These are phyloP conservation scores for Stephanocyclus meneghinianus DNA, from an alignment of 352 stramenopile genomes.

Conservation along the genomic window DNA sequence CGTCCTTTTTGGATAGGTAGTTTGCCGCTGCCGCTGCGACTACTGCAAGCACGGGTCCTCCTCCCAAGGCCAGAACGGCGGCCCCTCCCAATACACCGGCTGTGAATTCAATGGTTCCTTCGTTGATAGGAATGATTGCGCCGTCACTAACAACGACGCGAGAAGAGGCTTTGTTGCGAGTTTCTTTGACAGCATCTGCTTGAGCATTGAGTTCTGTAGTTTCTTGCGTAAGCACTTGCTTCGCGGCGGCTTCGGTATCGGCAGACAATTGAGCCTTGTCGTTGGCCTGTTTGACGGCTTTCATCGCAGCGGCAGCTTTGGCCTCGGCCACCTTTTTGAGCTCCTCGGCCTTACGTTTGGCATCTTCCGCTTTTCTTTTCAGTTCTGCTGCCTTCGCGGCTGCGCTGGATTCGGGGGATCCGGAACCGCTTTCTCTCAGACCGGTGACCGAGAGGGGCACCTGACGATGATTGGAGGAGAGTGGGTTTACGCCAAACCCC, in stretches of 20 bases:
- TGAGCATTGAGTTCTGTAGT: slow-evolving; percentile 6
- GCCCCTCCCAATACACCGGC: slow-evolving; percentile 61
- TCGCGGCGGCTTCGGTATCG: not conserved
- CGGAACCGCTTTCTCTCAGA: slow-evolving; percentile 9
- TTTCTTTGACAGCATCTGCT: slow-evolving; percentile 15
- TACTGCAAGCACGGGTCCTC: slow-evolving; percentile 61
- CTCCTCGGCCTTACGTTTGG: slow-evolving; percentile 43
- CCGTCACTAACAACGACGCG: not conserved
- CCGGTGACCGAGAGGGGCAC: not conserved
- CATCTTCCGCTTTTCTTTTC: slow-evolving; percentile 37
- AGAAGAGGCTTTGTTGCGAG: slow-evolving; percentile 17
- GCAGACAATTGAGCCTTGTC: not conserved
- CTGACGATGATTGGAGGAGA: not conserved
- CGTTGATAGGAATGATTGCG: slow-evolving; percentile 67
- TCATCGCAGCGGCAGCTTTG: slow-evolving; percentile 38
- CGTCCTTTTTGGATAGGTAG: slow-evolving; percentile 47
- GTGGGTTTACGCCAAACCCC: slow-evolving; percentile 16
- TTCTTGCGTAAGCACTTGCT: slow-evolving; percentile 7
- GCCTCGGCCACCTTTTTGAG: slow-evolving; percentile 38
- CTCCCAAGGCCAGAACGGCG: slow-evolving; percentile 64
- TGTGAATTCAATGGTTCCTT: slow-evolving; percentile 71
- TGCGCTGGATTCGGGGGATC: slow-evolving; percentile 16
- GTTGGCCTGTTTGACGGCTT: slow-evolving; percentile 40
- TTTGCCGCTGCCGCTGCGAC: slow-evolving; percentile 42
- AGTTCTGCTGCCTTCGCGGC: slow-evolving; percentile 40